Conservation (phyloP, 495 filamentous ascomycete genomes). For the Parmelia sp. region DNA sequence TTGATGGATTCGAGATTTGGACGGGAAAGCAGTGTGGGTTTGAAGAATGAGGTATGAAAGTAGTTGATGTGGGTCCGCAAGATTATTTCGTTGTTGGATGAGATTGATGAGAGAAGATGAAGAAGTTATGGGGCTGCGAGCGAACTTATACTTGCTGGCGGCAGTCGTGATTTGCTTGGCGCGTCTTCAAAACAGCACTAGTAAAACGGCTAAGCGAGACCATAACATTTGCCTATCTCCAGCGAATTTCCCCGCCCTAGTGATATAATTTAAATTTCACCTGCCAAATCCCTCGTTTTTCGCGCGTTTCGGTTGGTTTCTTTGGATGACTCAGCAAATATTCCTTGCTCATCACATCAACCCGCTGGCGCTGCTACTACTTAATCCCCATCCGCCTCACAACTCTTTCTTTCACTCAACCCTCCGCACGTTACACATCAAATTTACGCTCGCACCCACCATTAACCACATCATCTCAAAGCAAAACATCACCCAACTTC, state of each 20-base stretch:
- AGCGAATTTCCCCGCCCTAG: slow-evolving; percentile 17
- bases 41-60: slow-evolving; percentile 30
- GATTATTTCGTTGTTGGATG: slow-evolving; percentile 31
- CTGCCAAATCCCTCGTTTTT: slow-evolving; percentile 10
- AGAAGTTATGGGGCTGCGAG: slow-evolving; percentile 29
- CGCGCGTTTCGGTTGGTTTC: slow-evolving; percentile 14
- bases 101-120: slow-evolving; percentile 42
- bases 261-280: slow-evolving; percentile 20
- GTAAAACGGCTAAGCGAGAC: slow-evolving; percentile 17
- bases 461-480: slow-evolving; percentile 28
- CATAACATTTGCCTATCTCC: background rate
- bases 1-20: slow-evolving; percentile 33
- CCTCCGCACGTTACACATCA: slow-evolving; percentile 30
- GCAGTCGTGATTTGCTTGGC: slow-evolving; percentile 29
- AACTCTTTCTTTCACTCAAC: slow-evolving; percentile 34
- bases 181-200: slow-evolving; percentile 19
- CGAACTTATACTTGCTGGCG: slow-evolving; percentile 44
- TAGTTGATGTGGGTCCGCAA: slow-evolving; percentile 31
- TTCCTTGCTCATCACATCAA: slow-evolving; percentile 25
- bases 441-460: slow-evolving; percentile 28
- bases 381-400: slow-evolving; percentile 29
- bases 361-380: slow-evolving; percentile 24
- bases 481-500: slow-evolving; percentile 21
- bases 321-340: slow-evolving; percentile 24
- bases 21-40: slow-evolving; percentile 31